These are phyloP conservation scores for Solanum hybrid DNA, from an alignment of 305 asterid species.

Conservation along the genomic window DNA sequence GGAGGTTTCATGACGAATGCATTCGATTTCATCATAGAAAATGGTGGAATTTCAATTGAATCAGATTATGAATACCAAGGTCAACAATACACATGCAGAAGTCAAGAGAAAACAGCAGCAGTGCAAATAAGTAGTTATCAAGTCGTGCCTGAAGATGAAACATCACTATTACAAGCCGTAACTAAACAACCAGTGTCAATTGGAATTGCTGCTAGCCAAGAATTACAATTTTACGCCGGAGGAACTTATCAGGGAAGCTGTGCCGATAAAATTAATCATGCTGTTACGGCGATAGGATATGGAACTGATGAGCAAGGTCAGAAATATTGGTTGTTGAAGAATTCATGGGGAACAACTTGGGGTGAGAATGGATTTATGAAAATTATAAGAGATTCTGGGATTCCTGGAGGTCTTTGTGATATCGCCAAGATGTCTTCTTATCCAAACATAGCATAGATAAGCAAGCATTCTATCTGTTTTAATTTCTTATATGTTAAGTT, in stretches of 20 bases:
- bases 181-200: conserved; percentile 33
- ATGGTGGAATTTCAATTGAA: conserved; percentile 19
- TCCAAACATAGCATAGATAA: conserved; percentile 11
- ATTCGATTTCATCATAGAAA: conserved; percentile 3
- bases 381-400: conserved; percentile 26
- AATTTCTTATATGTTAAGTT: neutral
- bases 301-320: conserved; percentile 16
- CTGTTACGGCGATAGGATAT: conserved; percentile 31
- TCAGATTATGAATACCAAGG: conserved; percentile 16
- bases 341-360: conserved; percentile 40
- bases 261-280: conserved; percentile 27
- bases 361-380: conserved; percentile 36
- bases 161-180: conserved; percentile 22
- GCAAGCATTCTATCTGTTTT: neutral
- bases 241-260: conserved; percentile 34
- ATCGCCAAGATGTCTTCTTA: conserved; percentile 33
- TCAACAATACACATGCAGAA: conserved; percentile 14
- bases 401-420: conserved; percentile 30
- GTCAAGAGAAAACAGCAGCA: neutral
- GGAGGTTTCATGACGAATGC: conserved; percentile 22
- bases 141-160: conserved; percentile 14
- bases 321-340: conserved; percentile 40
- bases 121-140: conserved; percentile 12
- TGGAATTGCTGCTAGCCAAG: conserved; percentile 23
- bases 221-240: conserved; percentile 27